These are phyloP conservation scores for Penstemon eatonii DNA, from an alignment of 257 asterid species.

Conservation along the genomic window DNA sequence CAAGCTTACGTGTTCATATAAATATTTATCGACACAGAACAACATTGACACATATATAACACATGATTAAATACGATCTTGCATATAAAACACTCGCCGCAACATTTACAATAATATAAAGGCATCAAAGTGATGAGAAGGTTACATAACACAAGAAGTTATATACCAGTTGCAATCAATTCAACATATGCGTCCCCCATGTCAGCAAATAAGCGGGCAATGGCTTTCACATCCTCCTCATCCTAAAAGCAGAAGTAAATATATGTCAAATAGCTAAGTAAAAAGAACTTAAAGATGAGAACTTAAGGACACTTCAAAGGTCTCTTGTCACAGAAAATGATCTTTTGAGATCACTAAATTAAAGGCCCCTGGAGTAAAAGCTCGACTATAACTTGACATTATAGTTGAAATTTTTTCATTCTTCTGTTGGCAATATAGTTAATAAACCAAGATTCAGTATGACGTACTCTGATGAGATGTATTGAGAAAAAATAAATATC, in stretches of 20 bases:
- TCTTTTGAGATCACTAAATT: no score
- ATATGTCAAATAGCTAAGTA: constrained; percentile 13
- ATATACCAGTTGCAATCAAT: constrained; percentile 90
- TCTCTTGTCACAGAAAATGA: background rate
- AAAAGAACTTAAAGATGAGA: background rate
- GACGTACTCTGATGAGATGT: no score
- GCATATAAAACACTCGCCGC: constrained; percentile 14
- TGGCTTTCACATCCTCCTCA: constrained; percentile 97
- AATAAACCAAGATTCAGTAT: no score
- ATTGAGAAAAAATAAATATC: no score
- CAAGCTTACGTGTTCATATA: background rate
- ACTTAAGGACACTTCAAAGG: constrained; percentile 17
- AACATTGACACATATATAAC: background rate
- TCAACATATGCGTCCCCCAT: constrained; percentile 98
- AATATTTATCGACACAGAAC: no score
- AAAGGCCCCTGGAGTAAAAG: no score
- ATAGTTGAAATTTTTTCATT: no score
- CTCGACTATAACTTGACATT: no score
- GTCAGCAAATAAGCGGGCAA: constrained; percentile 97
- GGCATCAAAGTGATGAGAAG: constrained; percentile 19
- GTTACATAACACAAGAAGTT: constrained; percentile 26
- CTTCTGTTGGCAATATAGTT: no score
- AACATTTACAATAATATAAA: constrained; percentile 9
- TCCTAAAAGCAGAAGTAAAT: constrained; percentile 59
- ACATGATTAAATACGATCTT: background rate